Evolutionary conservation across 2,329 filamentous ascomycete genomes (phyloP), one percentile per base, ranked within the genome.

Genomic region (Hymenoscyphus scutula): DNA sequence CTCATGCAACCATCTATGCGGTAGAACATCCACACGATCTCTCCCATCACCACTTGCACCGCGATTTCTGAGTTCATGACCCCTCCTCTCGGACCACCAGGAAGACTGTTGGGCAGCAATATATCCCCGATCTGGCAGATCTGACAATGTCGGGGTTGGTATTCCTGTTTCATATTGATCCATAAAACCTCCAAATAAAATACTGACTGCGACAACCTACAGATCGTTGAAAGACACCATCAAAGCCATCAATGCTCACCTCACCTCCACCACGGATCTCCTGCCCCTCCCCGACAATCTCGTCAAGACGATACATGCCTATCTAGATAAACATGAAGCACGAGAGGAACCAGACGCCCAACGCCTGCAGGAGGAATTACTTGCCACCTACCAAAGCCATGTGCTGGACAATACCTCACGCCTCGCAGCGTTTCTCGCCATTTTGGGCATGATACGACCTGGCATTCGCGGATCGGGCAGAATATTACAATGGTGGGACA

Each of bases 401-500:
- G 84, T 93, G 63, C 79, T 80, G 27, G 81, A 82, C 37, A 79
- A 80, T 27, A 77, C 83, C 2, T 74, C 81, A 58, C 84, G 85
- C 68, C 83, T 84, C 72, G 85, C 84, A 8, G 77, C 85, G n/a
- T 95, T 93, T 75, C 80, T 93, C 19, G 82, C 83, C 57, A 81
- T 90, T 54, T 76, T 94, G 61, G 82, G 84, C 55, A 82, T 81
- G 48, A 78, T 94, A 38, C 81, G 86, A 27, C 85, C 88, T 2
- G 82, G 82, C 11, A 81, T 95, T 60, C 82, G 81, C 61, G 85
- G 85, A 11, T 82, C 87, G 1, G 80, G 83, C 37, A 83, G 87
- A 61, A 75, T 91, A 60, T 76, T 87, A 61, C 82, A 87, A 63
- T 95, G 91, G 91, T 92, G 90, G 82, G 84, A 89, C 54, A 77